Evolutionary conservation across 495 filamentous ascomycete genomes (phyloP), one percentile per base, ranked within the genome.

Genomic region (Annulohypoxylon maeteangense): DNA sequence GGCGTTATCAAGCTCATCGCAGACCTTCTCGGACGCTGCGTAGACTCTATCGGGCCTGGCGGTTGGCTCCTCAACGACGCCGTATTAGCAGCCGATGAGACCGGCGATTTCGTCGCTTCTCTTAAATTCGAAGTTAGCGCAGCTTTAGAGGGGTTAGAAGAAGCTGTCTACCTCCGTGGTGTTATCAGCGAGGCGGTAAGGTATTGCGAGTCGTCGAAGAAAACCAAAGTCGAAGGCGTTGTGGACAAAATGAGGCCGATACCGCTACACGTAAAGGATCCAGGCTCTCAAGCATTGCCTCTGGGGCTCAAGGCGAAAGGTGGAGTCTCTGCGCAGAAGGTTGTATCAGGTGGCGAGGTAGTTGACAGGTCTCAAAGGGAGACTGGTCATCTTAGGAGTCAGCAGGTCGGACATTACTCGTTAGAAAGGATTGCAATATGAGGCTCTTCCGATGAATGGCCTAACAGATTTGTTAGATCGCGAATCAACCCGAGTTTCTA

Each of bases 41-140:
- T 97, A 8, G 94, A 98, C 80, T 89, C 92, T 8, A 86, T 97
- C n/a, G 93, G 93, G 8, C 84, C 91, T 16, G 90, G 87, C 11
- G 92, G 93, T 29, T 98, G 92, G 92, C 87, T 97, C 56, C 81
- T 88, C 6, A 88, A 88, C 36, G 84, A 86, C 29, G 78, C 84
- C 4, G 78, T 84, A 44, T 70, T 84, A n/a, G 79, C 81, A 5
- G 82, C 84, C 20, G 81, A 85, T 25, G 78, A 88, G 20, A 81
- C 84, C 3, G 87, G 88, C 47, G 88, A 91, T 71, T 85, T 92
- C 55, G 87, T 95, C 48, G 75, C 82, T 1, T 85, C 89, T 62
- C 88, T 97, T 79, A 88, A 88, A 69, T 83, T 88, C 4, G 93
- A 95, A 70, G 84, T 95, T 58, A 90, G 89, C 16, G 90, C 90